These are phyloP conservation scores for Phallus indusiatus DNA, from an alignment of 768 basidiomycete species.

Conservation along the genomic window DNA sequence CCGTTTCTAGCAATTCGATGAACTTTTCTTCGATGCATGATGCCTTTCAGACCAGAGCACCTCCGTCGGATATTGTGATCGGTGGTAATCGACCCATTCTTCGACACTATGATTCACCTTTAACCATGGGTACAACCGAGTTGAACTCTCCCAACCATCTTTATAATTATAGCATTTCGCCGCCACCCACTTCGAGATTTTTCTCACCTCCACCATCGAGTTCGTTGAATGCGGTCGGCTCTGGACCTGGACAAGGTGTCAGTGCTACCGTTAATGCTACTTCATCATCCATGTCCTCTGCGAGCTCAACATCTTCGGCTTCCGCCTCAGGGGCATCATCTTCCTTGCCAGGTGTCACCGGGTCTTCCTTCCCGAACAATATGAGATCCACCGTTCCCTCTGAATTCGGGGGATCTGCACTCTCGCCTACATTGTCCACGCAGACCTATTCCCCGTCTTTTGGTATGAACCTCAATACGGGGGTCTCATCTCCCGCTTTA, in stretches of 20 bases:
- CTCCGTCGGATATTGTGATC: not conserved
- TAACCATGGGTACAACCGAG: not conserved
- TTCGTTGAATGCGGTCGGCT: not conserved
- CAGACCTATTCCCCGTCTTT: not conserved
- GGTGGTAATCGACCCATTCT: not conserved
- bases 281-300: not conserved
- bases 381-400: not conserved
- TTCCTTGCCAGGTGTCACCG: slow-evolving; percentile 6
- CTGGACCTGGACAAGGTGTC: not conserved
- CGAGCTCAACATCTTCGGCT: slow-evolving; percentile 23
- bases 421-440: not conserved
- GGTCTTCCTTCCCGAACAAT: not conserved
- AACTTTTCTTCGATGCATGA: slow-evolving; percentile 3
- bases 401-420: not conserved
- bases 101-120: not conserved
- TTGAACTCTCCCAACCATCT: slow-evolving; percentile 5
- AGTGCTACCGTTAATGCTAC: not conserved
- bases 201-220: slow-evolving; percentile 24
- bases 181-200: slow-evolving; percentile 28
- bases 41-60: not conserved
- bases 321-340: no score
- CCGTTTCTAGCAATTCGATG: not conserved
- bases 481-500: no score
- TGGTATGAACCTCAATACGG: no score
- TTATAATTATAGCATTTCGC: slow-evolving; percentile 25